Base-by-base conservation (phyloP, 805 yeast genomes). In the Komagataella kurtzmanii region DNA sequence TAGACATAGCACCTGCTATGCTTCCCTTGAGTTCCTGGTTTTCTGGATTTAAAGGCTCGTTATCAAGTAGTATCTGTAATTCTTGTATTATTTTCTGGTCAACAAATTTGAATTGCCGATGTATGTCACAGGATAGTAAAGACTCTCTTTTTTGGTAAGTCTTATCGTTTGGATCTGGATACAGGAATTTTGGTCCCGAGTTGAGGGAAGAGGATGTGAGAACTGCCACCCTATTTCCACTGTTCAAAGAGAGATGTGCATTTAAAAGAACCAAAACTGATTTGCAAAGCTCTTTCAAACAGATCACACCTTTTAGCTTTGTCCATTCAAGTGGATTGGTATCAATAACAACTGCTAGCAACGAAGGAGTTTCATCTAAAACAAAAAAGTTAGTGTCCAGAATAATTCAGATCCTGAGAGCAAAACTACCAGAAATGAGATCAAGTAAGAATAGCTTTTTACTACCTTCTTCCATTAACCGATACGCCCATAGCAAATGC, bases 161-260 rank as follows among this genome's bases (percentile, higher is more conserved):
- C 49, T 21, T 17, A 53, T 53, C 23, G 49, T 54, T 48, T 12
- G 59, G 49, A 17, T 59, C 56, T 1, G 98, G 98, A 60, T 81
- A 88, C 19, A 91, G 61, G 57, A 85, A 78, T 56, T 71, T 69
- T 0, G 95, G 81, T 0, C 91, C 88, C 12, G 69, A 66, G 2
- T 55, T 53, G 46, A 56, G 64, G 1, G 88, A 77, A 56, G 88
- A 85, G 18, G 88, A 83, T 1, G 88, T 85, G 45, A 90, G 77
- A 14, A 91, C 78, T 2, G 93, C 85, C 7, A 91, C 95, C 60
- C 79, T 79, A 64, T 93, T 93, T 44, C 89, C 80, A 57, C 85
- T 86, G 65, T 87, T 87, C 50, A 88, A 72, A 0, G 98, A 83
- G 48, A 93, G 64, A 64, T 93, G 99, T 1, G 95, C 89, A 64